Evolutionary conservation across 2,329 filamentous ascomycete genomes (phyloP), one percentile per base, ranked within the genome.

Genomic region (Verticillium longisporum): DNA sequence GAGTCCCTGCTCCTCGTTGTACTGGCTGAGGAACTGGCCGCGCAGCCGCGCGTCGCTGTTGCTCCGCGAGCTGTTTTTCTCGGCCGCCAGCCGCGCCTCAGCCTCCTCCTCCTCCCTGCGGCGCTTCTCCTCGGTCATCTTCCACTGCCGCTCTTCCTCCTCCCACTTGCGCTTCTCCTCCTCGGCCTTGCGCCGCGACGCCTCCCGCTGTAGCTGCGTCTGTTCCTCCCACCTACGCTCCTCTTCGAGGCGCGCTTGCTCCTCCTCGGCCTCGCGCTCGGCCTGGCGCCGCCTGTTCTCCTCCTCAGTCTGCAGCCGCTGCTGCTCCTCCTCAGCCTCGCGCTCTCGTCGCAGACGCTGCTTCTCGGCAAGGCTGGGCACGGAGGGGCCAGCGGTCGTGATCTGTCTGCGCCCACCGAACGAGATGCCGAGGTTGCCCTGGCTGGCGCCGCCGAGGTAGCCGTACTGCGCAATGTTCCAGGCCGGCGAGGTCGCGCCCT

Each of bases 391-490:
- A 14, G 91, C 85, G 68, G 83, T 92, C 9, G 93, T 98, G 71
- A 99, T 98, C 76, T 99, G 95, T 63, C 95, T 86, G 68, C 93
- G 86, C 18, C 88, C 91, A 61, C 95, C 95, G 74, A 98, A 98
- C 11, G 91, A 87, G 67, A 99, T 92, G 18, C 95, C 95, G 64
- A 97, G 87, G 68, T 96, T 98, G 3, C 92, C 94, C 73, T 99
- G 95, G 70, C 91, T 97, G 32, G 95, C 95, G 57, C 95, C 95
- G 61, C 95, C 95, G 89, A 98, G 95, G 75, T 97, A 99, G 7
- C 95, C 93, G 72, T 99, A 99, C 72, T 99, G 95, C 61, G 93
- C 90, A 68, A 98, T 98, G 72, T 98, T 99, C 95, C 95, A 99
- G 1, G 95, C 95, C 0, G 95, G 95, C 32, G 88, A 83, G 1